phyloP scores from a whole-genome alignment of 805 yeast species.

The Wickerhamomyces rabaulensis region DNA sequence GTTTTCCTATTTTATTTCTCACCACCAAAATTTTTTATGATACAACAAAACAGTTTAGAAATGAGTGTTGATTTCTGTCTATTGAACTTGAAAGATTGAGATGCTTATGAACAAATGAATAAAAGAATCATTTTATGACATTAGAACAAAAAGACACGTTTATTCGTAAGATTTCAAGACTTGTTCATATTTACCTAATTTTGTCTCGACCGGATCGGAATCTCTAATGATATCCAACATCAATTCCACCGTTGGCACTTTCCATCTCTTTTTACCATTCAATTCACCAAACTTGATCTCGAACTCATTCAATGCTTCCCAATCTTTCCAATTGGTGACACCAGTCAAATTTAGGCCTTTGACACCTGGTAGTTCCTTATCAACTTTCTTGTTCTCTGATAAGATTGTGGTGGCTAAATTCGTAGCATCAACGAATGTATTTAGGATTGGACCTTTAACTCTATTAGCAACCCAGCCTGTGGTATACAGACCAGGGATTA shows the following conservation, averaged over 20 bases:
- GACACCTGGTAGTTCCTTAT: slow-evolving; percentile 26
- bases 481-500: slow-evolving; percentile 55
- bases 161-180: background rate
- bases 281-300: slow-evolving; percentile 47
- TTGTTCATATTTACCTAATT: slow-evolving; percentile 1
- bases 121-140: background rate
- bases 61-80: background rate
- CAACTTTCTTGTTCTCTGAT: slow-evolving; percentile 40
- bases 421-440: slow-evolving; percentile 82
- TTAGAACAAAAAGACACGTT: background rate
- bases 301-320: slow-evolving; percentile 51
- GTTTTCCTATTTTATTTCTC: background rate
- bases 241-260: slow-evolving; percentile 41
- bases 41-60: background rate
- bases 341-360: slow-evolving; percentile 21
- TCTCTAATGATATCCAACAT: slow-evolving; percentile 39
- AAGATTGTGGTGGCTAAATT: slow-evolving; percentile 63
- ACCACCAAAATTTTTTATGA: background rate
- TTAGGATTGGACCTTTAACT: slow-evolving; percentile 84
- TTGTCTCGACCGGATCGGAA: background rate
- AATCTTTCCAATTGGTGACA: slow-evolving; percentile 57
- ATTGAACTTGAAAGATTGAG: background rate
- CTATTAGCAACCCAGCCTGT: slow-evolving; percentile 91
- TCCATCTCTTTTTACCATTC: slow-evolving; percentile 51
- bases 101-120: background rate